These are phyloP conservation scores for Fraxinus anomala DNA, from an alignment of 257 asterid genomes.

Conservation along the genomic window DNA sequence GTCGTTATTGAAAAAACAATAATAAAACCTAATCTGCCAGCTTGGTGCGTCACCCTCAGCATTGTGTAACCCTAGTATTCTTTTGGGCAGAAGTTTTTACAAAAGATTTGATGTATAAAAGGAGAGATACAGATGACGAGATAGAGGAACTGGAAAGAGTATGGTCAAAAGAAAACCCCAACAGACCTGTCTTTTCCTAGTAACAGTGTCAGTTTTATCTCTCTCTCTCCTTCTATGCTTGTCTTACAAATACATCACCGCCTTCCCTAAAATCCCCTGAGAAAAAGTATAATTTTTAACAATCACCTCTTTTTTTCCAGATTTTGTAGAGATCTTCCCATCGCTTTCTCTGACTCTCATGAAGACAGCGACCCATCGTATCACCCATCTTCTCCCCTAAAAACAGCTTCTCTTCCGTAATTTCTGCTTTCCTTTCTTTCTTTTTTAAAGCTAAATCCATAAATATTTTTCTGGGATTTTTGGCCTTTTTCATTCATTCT, in stretches of 20 bases:
- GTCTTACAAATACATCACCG: not conserved
- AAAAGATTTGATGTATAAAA: not conserved
- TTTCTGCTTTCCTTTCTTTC: slow-evolving; percentile 15
- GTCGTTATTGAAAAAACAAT: no score
- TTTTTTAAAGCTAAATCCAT: no score
- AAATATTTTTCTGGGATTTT: not conserved
- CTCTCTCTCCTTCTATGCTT: not conserved
- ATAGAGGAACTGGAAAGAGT: not conserved
- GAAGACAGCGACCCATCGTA: slow-evolving; percentile 35
- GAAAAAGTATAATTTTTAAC: not conserved
- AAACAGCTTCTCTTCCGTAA: slow-evolving; percentile 21
- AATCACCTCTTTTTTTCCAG: slow-evolving; percentile 24
- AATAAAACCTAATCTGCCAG: no score
- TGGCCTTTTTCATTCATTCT: no score
- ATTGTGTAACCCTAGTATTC: not conserved
- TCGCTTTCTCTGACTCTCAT: slow-evolving; percentile 32
- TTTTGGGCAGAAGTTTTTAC: not conserved
- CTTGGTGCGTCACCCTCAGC: not conserved
- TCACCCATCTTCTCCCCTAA: not conserved
- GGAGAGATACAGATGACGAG: not conserved
- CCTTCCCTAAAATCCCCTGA: not conserved
- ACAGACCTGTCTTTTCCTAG: not conserved
- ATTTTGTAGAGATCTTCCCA: slow-evolving; percentile 35
- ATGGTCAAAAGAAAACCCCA: slow-evolving; percentile 3
- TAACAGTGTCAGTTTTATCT: not conserved